Base-by-base conservation (phyloP, 352 stramenopile species). In the Pythium aquatile region DNA sequence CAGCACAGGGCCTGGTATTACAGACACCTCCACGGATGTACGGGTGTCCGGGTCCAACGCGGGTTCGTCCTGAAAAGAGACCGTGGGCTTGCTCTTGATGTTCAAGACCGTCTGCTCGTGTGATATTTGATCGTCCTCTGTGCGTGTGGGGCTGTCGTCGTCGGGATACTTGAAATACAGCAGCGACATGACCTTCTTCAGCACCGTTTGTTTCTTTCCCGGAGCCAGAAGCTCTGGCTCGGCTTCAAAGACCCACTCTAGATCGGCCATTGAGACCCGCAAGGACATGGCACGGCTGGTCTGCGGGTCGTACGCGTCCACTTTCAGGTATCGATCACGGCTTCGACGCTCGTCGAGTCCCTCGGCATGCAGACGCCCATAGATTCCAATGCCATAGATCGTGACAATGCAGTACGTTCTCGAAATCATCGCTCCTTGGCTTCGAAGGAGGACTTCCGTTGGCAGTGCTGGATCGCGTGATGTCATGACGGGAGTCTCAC, bases 91-190 rank as follows among this genome's bases (percentile, higher is more conserved):
- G 30, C 7, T 55, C 49, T 16, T n/a, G 52, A 4, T 24, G 16
- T 2, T 46, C 8, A 16, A 55, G 29, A 14, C 24, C 3, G 11
- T 8, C 7, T 55, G 20, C 39, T 35, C 53, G 16, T 58, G 5
- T 16, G 13, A 3, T 17, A 16, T 16, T 44, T 33, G 28, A 16
- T 56, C 17, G 9, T 40, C 30, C 10, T 30, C 29, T 39, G 20
- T 13, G 59, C 28, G 7, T 26, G n/a, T 54, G 8, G 39, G 24
- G 4, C 30, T 5, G 14, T 47, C 32, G 17, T 69, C 62, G 3
- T 67, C 52, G 1, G 72, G 76, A 40, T 92, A 89, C 10, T 84
- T 56, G 48, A 92, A 90, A 67, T 77, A 92, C 28, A 92, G 63
- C 44, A 92, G 70, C 16, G 68, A 51, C 14, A 88, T 70, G 47